Base-by-base conservation (phyloP, 1,284 basidiomycete genomes). In the Moniliophthora roreri region DNA sequence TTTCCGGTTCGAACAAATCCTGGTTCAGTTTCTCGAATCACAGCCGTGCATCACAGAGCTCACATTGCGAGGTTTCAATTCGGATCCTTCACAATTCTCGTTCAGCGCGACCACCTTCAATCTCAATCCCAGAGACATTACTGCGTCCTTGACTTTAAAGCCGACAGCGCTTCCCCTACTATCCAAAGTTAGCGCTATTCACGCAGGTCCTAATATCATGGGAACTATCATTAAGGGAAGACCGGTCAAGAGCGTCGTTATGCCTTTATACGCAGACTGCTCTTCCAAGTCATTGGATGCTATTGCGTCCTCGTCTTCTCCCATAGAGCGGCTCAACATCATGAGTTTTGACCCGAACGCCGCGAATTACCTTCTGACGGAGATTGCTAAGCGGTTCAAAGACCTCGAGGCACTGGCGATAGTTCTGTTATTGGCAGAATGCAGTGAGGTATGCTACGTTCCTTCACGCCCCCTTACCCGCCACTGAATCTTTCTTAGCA, bases 361-460 rank as follows among this genome's bases (percentile, higher is more conserved):
- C 0, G 79, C 78, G 6, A 62, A 67, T 1, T 65, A 69, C 41
- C 66, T 85, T 46, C 64, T 85, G 21, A 57, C 67, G 3, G 75
- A 78, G 49, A 69, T 85, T 5, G 70, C 78, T 3, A 56, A 61
- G 41, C 70, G 78, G 11, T 68, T 84, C 4, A 74, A 78, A 0
- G 52, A 69, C 26, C 67, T 85, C 39, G 79, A 84, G 60, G 80
- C 81, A 0, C 63, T 85, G 32, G 81, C 84, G 60, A 66, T 83
- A 23, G 78, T 85, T 5, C 69, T 81, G 37, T 66, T 83, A 11
- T 66, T 78, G 54, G 70, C 74, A 0, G 69, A 73, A 7, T 77
- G 75, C 38, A 71, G 69, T 2, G 65, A 72, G 48, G 82, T 77
- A 60, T 56, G 76, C 69, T 38, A 23, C 4, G 13, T 32, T n/a